These are phyloP conservation scores for Juglanconis sp. DNA, from an alignment of 2,329 filamentous ascomycete species.

Conservation along the genomic window DNA sequence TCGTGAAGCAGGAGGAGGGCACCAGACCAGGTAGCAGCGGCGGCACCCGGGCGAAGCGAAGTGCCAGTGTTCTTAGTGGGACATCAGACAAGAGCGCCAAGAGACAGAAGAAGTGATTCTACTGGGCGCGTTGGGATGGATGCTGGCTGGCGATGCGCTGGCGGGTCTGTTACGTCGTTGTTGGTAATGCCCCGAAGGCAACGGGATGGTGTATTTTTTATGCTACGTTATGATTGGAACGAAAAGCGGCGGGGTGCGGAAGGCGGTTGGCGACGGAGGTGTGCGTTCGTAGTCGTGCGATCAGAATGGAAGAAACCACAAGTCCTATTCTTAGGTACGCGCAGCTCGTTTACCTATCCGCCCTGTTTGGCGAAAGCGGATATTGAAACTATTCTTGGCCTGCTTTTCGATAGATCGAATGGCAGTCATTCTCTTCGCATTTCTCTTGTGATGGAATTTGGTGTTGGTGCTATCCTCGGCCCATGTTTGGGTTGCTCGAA, in stretches of 20 bases:
- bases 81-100: conserved; percentile 63
- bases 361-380: too few species aligned
- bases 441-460: neutral
- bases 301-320: neutral
- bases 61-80: conserved; percentile 75
- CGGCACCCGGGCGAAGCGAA: conserved; percentile 62
- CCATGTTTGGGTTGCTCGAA: neutral
- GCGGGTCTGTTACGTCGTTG: neutral
- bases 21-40: conserved; percentile 37
- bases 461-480: neutral
- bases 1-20: conserved; percentile 26
- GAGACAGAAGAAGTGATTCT: conserved; percentile 50
- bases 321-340: neutral
- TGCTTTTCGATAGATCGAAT: too few species aligned
- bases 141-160: neutral
- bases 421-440: neutral
- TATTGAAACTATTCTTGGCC: too few species aligned
- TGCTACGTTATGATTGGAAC: neutral
- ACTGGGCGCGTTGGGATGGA: conserved; percentile 20
- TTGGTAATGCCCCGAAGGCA: neutral
- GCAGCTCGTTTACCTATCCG: too few species aligned
- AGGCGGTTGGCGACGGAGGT: neutral
- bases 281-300: neutral
- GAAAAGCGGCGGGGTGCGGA: neutral
- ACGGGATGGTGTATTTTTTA: neutral